A percentile compares a stretch with the other conserved stretches of the same genome.
Conservation (phyloP, 148 eudicot genomes). For the Dysphania ambrosioides region DNA sequence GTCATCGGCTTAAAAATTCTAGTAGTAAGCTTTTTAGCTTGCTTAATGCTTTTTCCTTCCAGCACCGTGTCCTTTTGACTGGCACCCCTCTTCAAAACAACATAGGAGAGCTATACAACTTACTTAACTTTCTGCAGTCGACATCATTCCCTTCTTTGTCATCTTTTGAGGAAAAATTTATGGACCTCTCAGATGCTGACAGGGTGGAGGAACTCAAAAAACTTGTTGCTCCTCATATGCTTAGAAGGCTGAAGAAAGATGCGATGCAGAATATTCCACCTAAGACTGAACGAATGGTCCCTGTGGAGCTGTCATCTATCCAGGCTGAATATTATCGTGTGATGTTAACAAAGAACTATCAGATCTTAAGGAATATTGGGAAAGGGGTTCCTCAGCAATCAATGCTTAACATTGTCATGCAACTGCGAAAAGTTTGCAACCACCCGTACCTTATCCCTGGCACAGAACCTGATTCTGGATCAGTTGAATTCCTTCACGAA, state of each 20-base stretch:
- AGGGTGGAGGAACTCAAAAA: slow-evolving; percentile 94
- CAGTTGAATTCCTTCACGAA: slow-evolving; percentile 93
- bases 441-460: slow-evolving; percentile 99
- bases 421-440: slow-evolving; percentile 92
- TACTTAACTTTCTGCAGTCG: slow-evolving; percentile 91
- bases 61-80: slow-evolving; percentile 89
- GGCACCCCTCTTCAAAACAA: slow-evolving; percentile 99
- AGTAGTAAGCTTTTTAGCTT: slow-evolving; percentile 83
- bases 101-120: slow-evolving; percentile 85
- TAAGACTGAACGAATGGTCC: slow-evolving; percentile 92
- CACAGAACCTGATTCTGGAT: slow-evolving; percentile 93
- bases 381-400: slow-evolving; percentile 93
- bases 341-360: slow-evolving; percentile 95
- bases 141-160: slow-evolving; percentile 82
- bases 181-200: slow-evolving; percentile 78
- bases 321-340: slow-evolving; percentile 99
- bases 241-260: slow-evolving; percentile 91
- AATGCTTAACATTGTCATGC: slow-evolving; percentile 98
- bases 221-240: slow-evolving; percentile 99
- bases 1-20: slow-evolving; percentile 88
- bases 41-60: slow-evolving; percentile 85
- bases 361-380: slow-evolving; percentile 81
- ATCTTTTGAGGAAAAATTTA: slow-evolving; percentile 89
- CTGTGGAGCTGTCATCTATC: slow-evolving; percentile 89
- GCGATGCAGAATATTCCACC: slow-evolving; percentile 99